A percentile compares a stretch with the other conserved stretches of the same genome.
Conservation (phyloP, 345 rosid species). For the Populus euphratica region DNA sequence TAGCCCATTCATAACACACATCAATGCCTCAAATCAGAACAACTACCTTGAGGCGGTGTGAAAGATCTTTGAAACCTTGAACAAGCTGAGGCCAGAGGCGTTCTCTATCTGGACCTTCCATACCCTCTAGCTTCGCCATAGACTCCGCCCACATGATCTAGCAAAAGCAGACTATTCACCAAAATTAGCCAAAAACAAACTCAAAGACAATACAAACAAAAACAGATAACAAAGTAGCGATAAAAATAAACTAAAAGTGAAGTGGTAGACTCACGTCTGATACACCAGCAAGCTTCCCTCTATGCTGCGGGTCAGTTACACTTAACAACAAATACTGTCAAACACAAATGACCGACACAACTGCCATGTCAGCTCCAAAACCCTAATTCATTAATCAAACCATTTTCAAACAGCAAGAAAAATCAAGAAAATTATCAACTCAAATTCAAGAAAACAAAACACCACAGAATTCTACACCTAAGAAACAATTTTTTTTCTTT, state of each 20-base stretch:
- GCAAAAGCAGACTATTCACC: conserved; percentile 45
- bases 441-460: background rate
- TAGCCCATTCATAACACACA: background rate
- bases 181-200: conserved; percentile 24
- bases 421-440: background rate
- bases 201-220: background rate
- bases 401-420: background rate
- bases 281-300: conserved; percentile 83
- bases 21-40: conserved; percentile 8
- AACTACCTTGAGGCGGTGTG: conserved; percentile 77
- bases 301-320: conserved; percentile 70
- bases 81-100: conserved; percentile 99
- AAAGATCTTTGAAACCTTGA: conserved; percentile 92
- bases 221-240: background rate
- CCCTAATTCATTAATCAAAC: conserved; percentile 3
- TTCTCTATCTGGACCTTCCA: conserved; percentile 86
- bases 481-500: background rate
- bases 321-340: conserved; percentile 87
- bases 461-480: background rate
- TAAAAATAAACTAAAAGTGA: background rate
- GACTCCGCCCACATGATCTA: conserved; percentile 99
- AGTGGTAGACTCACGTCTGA: conserved; percentile 69
- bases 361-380: conserved; percentile 12
- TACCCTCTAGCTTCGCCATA: conserved; percentile 86
- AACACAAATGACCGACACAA: conserved; percentile 7